Evolutionary conservation across 108 stramenopile species (phyloP), one percentile per base, ranked within the genome.

Genomic region (Nannochloropsis oceanica): DNA sequence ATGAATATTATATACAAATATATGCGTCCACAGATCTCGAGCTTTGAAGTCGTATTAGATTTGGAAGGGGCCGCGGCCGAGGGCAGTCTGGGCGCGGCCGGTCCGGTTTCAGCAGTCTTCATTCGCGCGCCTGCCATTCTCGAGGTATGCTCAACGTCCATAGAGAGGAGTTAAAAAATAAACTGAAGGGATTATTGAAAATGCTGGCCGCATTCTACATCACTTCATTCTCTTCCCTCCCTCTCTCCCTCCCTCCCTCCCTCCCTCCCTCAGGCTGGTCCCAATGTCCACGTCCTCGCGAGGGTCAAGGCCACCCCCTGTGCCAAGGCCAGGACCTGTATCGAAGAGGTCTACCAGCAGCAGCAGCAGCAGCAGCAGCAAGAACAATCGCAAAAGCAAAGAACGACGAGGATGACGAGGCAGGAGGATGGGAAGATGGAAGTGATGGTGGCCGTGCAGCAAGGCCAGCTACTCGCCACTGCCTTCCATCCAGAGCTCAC

Each of bases 401-500:
- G 86, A 95, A 12, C 27, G 43, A 44, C 0, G 27, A 12, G 27
- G 50, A 73, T 34, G 79, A 44, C 18, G 26, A 25, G 83, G 27
- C 42, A 34, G 79, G 79, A 26, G 87, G 93, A 85, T 83, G 84
- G 27, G 91, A 92, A 83, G 93, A 87, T 22, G 82, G 94, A 96
- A 90, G 96, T 98, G 10, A 95, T 96, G 81, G 95, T 96, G 82
- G 98, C 97, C 0, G 96, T 93, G 9, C 87, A 88, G 43, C 96
- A 94, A 88, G 92, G 87, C 10, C 93, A 94, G 88, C 90, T 89
- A 13, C 43, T 96, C 0, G 92, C 96, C 8, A 99, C 98, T 26
- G 94, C 97, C 11, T 99, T 99, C 87, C 98, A 99, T 91, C 98
- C 98, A 25, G 98, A 99, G 87, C 92, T 99, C 79, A 95, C 98